A percentile compares a stretch with the other conserved stretches of the same genome.
Conservation (phyloP, 2,329 filamentous ascomycete genomes). For the Aureobasidium melanogenum region DNA sequence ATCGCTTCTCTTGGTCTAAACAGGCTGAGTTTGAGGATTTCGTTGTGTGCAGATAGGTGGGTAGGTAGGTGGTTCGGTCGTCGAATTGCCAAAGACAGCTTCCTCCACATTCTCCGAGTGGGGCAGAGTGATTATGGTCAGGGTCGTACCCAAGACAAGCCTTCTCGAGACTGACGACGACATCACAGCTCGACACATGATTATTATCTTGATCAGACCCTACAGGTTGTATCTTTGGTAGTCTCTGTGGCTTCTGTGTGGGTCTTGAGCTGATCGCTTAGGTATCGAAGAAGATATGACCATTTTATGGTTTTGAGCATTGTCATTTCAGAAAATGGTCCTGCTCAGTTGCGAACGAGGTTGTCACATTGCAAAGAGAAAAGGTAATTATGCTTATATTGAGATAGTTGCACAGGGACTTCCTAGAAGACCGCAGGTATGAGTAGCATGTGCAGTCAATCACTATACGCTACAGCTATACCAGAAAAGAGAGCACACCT, state of each 20-base stretch:
- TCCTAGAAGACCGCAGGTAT: accelerated
- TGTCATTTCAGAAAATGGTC: not conserved
- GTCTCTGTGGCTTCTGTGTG: not conserved
- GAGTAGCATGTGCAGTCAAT: not conserved
- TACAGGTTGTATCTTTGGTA: not conserved
- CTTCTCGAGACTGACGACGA: not conserved
- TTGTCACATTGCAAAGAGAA: not conserved
- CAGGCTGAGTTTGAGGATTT: not conserved
- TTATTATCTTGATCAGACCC: too few species aligned
- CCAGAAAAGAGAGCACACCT: not conserved
- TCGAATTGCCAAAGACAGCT: not conserved
- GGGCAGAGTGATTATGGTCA: not conserved
- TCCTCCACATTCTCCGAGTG: not conserved
- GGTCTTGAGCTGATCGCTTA: not conserved
- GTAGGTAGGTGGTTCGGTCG: not conserved
- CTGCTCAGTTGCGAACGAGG: accelerated
- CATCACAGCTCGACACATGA: not conserved
- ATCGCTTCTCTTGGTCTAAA: too few species aligned
- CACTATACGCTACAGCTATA: not conserved
- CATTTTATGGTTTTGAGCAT: not conserved
- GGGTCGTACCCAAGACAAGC: not conserved
- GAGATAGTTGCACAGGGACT: not conserved
- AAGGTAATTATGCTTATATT: not conserved
- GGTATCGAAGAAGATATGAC: not conserved
- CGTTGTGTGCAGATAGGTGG: too few species aligned